Evolutionary conservation across 305 asterid genomes (phyloP).

Genomic region (Galium porrigens): DNA sequence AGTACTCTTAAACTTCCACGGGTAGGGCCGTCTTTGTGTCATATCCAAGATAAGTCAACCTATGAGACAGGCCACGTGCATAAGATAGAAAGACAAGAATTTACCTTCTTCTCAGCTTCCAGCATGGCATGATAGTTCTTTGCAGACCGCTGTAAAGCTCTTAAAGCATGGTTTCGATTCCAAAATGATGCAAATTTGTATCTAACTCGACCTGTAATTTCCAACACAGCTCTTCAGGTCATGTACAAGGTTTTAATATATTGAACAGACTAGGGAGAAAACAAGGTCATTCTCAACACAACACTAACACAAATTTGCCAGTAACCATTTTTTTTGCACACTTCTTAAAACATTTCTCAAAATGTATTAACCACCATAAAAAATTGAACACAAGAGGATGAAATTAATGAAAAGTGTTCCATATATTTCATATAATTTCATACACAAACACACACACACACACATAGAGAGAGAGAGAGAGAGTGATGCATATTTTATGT

Average conservation of each 20-base stretch:
- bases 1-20: background rate
- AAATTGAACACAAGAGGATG: background rate
- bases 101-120: conserved; percentile 82
- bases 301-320: background rate
- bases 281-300: background rate
- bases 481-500: background rate
- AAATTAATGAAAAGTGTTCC: background rate
- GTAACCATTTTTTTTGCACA: background rate
- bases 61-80: background rate
- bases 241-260: background rate
- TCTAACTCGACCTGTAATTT: conserved; percentile 73
- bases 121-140: conserved; percentile 45
- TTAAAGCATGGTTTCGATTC: conserved; percentile 77
- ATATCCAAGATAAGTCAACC: background rate
- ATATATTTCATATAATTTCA: background rate
- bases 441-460: too few species aligned
- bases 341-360: background rate
- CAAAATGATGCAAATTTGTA: conserved; percentile 96
- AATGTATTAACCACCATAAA: background rate
- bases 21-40: background rate
- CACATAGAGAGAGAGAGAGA: background rate
- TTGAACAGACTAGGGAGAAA: too few species aligned
- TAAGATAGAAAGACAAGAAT: conserved; percentile 16
- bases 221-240: conserved; percentile 8
- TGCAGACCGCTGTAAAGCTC: conserved; percentile 50